These are phyloP conservation scores for Nemania bipapillata DNA, from an alignment of 2,329 filamentous ascomycete genomes.

Conservation along the genomic window DNA sequence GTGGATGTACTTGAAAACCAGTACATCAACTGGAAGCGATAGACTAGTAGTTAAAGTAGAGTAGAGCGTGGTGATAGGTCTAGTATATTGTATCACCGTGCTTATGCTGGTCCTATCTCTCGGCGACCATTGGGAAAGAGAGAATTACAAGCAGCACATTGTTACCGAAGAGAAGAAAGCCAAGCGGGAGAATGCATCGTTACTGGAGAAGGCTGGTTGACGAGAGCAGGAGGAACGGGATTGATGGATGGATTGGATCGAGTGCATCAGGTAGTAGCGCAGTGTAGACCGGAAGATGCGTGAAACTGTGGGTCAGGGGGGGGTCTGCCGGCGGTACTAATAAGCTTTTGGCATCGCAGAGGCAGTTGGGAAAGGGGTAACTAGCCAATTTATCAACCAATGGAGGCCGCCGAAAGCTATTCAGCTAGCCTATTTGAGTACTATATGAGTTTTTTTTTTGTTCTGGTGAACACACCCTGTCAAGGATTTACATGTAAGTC, in stretches of 20 bases:
- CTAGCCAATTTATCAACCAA: conserved; percentile 9
- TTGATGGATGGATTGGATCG: conserved; percentile 25
- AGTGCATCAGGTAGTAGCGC: conserved; percentile 29
- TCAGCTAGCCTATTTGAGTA: conserved; percentile 13
- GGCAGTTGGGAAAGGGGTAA: conserved; percentile 21
- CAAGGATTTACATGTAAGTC: no score
- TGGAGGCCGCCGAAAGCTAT: neutral
- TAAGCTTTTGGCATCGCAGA: conserved; percentile 21
- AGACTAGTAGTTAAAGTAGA: conserved; percentile 22
- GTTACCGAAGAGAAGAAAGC: conserved; percentile 26
- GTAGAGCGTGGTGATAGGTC: conserved; percentile 16
- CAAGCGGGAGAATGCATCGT: conserved; percentile 32
- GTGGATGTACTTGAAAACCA: conserved; percentile 23
- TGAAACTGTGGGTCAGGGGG: conserved; percentile 31
- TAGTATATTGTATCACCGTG: conserved; percentile 12
- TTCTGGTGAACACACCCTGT: neutral
- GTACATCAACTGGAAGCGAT: conserved; percentile 26
- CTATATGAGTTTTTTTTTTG: neutral
- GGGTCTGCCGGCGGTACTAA: conserved; percentile 22
- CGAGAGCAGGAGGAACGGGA: conserved; percentile 36
- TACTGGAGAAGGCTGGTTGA: conserved; percentile 29
- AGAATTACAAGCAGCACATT: conserved; percentile 24
- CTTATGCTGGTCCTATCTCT: conserved; percentile 21
- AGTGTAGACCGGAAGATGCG: conserved; percentile 17
- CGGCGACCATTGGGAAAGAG: conserved; percentile 14